Base-by-base conservation (phyloP, 495 filamentous ascomycete genomes). In the Xylaria sp. region DNA sequence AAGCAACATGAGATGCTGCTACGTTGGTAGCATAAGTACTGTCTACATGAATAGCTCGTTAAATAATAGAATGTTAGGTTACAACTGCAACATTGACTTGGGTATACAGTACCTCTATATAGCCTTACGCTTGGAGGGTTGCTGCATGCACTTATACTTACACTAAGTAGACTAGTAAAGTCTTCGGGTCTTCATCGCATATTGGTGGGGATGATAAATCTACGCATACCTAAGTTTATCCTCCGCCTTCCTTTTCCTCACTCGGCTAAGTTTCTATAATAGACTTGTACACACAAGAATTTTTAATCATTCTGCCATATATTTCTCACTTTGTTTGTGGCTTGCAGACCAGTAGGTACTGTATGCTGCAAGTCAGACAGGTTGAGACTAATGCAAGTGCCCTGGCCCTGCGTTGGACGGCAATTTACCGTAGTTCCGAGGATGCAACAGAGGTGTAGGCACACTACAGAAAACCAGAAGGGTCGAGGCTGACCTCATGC, bases 391-490 rank as follows among this genome's bases (percentile, higher is more conserved):
- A 65, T 65, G 62, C 44, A 65, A 11, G 46, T 50, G 8, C 61
- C 61, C 29, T 33, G 40, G 43, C 29, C 26, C 26, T 64, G 43
- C 31, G 33, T 65, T 65, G 14, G 24, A 46, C 61, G 61, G 62
- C 62, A 65, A 50, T n/a, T 65, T 48, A 65, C 29, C 44, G 62
- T 52, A 37, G 19, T 50, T 21, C 62, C 44, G 44, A 65, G 43
- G 14, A 46, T 29, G 61, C 41, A n/a, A 29, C 26, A 55, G 19
- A 55, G 48, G 48, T 26, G 48, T 52, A 26, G 9, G 48, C 31
- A 55, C 52, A 26, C 17, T 3, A 53, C 24, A 53, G 21, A 53
- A 53, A 11, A 52, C 48, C 14, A n/a, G n/a, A 61, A 35, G 12
- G 37, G 37, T 44, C 37, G 21, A 43, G 59, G 59, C 59, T 43